Percentiles rank a stretch among this genome's conserved stretches.
These are phyloP conservation scores for Tylopilus subfusipes DNA, from an alignment of 768 basidiomycete genomes.

Conservation along the genomic window DNA sequence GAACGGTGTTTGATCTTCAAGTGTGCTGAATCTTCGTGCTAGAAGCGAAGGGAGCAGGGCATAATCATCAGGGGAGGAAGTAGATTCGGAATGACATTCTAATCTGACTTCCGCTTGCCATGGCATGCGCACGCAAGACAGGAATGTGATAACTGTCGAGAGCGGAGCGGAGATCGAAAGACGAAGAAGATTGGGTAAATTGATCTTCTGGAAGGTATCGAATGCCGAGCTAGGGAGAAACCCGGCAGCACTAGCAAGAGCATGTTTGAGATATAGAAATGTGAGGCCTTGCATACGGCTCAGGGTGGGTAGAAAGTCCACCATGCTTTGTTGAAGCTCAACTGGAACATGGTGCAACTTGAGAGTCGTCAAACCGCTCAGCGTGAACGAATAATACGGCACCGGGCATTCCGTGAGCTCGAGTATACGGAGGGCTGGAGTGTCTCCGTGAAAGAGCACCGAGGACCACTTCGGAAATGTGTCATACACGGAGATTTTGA, in stretches of 20 bases:
- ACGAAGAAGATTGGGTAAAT: constrained; percentile 4
- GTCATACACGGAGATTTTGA: not conserved
- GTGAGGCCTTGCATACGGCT: constrained; percentile 28
- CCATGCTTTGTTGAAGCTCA: constrained; percentile 25
- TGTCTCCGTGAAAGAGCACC: not conserved
- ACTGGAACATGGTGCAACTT: constrained; percentile 27
- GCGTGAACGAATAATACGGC: not conserved
- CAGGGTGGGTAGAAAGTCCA: constrained; percentile 32
- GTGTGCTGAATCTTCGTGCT: not conserved
- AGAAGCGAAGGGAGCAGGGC: not conserved
- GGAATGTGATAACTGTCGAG: not conserved
- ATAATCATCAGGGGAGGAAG: not conserved
- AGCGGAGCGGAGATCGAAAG: constrained; percentile 2
- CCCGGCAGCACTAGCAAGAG: constrained; percentile 9
- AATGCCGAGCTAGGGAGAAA: not conserved
- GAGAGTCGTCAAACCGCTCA: constrained; percentile 32
- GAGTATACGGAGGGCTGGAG: not conserved
- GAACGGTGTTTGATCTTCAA: not conserved
- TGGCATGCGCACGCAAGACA: constrained; percentile 6
- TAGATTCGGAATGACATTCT: not conserved
- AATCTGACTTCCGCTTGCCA: not conserved
- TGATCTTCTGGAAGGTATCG: not conserved
- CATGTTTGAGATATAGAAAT: constrained; percentile 32
- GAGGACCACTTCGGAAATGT: not conserved
- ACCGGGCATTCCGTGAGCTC: not conserved